Base-by-base conservation (phyloP, 768 basidiomycete species). In the Amanita inopinata region DNA sequence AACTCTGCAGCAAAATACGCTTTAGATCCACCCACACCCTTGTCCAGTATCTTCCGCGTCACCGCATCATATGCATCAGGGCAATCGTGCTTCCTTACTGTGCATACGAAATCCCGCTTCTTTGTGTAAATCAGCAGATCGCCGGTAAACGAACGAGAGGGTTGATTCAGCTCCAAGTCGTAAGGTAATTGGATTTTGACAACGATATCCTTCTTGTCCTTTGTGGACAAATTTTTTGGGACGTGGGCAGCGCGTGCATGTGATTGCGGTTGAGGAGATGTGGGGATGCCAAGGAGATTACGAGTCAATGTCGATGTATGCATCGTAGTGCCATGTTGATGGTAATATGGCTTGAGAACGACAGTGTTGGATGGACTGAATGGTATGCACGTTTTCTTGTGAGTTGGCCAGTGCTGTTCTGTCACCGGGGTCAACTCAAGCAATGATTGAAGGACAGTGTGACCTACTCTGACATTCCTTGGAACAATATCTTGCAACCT, bases 1-100 rank as follows among this genome's bases (percentile, higher is more conserved):
- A 79, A 46, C 50, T 74, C 71, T 0, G 75, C 75, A 8, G 65
- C 60, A 39, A 78, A 76, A 51, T 78, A 78, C 0, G 68, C 77
- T 52, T 76, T 78, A 32, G 51, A 49, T 0, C 67, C 66, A 2
- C 56, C 53, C 4, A 71, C 62, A 3, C 71, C 70, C 31, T 65
- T 63, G n/a, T 50, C 51, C 38, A 54, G 58, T 17, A 80, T 58
- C 4, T 61, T 54, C n/a, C 60, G 49, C 7, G 53, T 48, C 9
- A 80, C 31, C 1, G 56, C 48, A 40, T 72, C 66, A 46, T 75
- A 80, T 1, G 52, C 67, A 0, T 36, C 46, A 12, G 51, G 56
- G 23, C 53, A 56, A 44, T 62, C 66, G 2, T 25, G 35, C 10
- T 63, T 55, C 11, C 53, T 18, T 15, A 76, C 56, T 2, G 54